These are phyloP conservation scores for Cercospora berteroae DNA, from an alignment of 2,329 filamentous ascomycete species.

Conservation along the genomic window DNA sequence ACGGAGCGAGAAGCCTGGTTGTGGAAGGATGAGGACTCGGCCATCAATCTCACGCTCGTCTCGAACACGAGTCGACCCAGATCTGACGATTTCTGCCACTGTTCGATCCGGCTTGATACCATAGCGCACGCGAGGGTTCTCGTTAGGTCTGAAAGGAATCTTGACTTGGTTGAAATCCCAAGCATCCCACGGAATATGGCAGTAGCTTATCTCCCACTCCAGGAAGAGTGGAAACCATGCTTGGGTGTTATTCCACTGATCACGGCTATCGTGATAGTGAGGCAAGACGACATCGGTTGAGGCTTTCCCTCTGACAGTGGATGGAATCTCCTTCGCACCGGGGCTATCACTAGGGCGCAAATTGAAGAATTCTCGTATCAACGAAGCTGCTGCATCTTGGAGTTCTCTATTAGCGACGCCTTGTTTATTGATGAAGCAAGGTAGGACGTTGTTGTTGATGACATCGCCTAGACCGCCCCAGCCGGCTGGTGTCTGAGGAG, in stretches of 20 bases:
- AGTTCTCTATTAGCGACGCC: background rate
- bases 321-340: background rate
- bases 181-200: conserved; percentile 6
- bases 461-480: background rate
- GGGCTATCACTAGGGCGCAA: background rate
- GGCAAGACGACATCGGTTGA: background rate
- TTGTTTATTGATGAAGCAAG: background rate
- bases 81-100: background rate
- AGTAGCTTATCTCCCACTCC: conserved; percentile 12
- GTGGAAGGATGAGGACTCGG: conserved; percentile 11
- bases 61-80: background rate
- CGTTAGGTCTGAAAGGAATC: background rate
- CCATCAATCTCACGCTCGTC: conserved; percentile 7
- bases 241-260: background rate
- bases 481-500: background rate
- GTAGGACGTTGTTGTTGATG: background rate
- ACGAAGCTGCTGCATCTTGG: background rate
- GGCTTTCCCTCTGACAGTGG: background rate
- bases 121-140: background rate
- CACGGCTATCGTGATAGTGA: background rate
- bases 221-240: conserved; percentile 15
- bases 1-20: background rate
- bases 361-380: conserved; percentile 10
- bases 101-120: background rate
- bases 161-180: background rate